These are phyloP conservation scores for Trypanosoma cruzi DNA, from an alignment of 208 protist genomes.

Conservation along the genomic window DNA sequence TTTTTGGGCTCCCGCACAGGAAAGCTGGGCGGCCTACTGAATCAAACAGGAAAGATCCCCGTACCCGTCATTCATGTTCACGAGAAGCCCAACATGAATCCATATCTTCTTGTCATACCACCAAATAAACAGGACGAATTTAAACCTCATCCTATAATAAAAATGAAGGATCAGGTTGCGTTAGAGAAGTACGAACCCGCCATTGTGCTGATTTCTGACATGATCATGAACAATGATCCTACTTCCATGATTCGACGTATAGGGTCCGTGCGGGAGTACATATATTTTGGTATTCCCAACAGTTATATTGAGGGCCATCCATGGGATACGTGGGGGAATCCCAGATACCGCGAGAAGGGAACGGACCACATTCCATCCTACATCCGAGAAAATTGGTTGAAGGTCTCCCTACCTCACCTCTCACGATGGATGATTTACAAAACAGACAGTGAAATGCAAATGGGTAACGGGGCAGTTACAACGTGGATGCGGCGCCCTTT, in stretches of 20 bases:
- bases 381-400: slow-evolving; percentile 79
- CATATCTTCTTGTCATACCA: slow-evolving; percentile 86
- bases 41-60: slow-evolving; percentile 73
- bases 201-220: slow-evolving; percentile 86
- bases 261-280: slow-evolving; percentile 83
- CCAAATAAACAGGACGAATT: slow-evolving; percentile 79
- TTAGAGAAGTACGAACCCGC: slow-evolving; percentile 88
- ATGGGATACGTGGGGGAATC: slow-evolving; percentile 88
- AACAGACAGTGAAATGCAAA: slow-evolving; percentile 80
- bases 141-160: slow-evolving; percentile 79
- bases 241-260: slow-evolving; percentile 77
- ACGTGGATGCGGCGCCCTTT: slow-evolving; percentile 72
- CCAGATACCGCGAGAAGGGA: slow-evolving; percentile 72
- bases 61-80: slow-evolving; percentile 80
- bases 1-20: slow-evolving; percentile 77
- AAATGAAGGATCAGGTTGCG: slow-evolving; percentile 79
- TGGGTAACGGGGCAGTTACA: slow-evolving; percentile 76
- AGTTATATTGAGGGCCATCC: slow-evolving; percentile 85
- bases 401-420: slow-evolving; percentile 62
- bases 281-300: slow-evolving; percentile 83
- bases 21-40: slow-evolving; percentile 78
- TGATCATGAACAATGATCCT: slow-evolving; percentile 79
- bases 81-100: slow-evolving; percentile 87
- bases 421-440: slow-evolving; percentile 89
- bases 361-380: slow-evolving; percentile 65